Base-by-base conservation (phyloP, 805 yeast genomes). In the Cyberlindnera galapagoensis region DNA sequence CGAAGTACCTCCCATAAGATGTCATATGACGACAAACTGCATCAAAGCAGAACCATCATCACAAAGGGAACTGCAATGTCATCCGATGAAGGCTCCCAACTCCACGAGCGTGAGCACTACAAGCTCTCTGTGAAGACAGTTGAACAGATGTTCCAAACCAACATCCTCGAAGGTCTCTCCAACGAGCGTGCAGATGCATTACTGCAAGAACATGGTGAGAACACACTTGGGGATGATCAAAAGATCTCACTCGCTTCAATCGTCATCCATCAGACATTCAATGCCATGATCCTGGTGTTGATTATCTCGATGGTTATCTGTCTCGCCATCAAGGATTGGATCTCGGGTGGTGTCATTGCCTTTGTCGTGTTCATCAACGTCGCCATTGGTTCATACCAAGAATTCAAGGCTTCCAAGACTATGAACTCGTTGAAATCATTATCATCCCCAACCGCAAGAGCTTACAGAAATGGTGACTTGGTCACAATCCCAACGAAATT, bases 271-370 rank as follows among this genome's bases (percentile, higher is more conserved):
- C 92, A 81, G 46, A 62, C 76, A 3, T 76, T 76, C 54, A 81
- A 81, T 50, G 90, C 92, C 28, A 81, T 81, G 92, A 76, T 80
- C 30, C 56, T 81, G 42, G 90, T 81, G 7, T 63, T 80, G 42
- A 57, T 80, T 33, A 77, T 79, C 22, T 74, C 85, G 12, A 72
- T 77, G 81, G 54, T 74, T 14, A 78, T 81, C 31, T 77, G 88
- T 5, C 65, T 80, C 30, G 87, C 80, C 14, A 78, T 82, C 42
- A 64, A 66, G 36, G 90, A 82, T 53, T 81, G 84, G 80, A 82
- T 81, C 42, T 76, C 85, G 7, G 92, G 87, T 30, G 92, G 90
- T 34, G 90, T 82, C 21, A 78, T 81, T 51, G 76, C 73, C 2
- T 78, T 71, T 28, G 88, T 82, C 16, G 73, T 82, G 19, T 52